Percentiles rank a stretch among this genome's conserved stretches.
phyloP scores from a whole-genome alignment of 768 basidiomycete species.

The Amanita phalloides region DNA sequence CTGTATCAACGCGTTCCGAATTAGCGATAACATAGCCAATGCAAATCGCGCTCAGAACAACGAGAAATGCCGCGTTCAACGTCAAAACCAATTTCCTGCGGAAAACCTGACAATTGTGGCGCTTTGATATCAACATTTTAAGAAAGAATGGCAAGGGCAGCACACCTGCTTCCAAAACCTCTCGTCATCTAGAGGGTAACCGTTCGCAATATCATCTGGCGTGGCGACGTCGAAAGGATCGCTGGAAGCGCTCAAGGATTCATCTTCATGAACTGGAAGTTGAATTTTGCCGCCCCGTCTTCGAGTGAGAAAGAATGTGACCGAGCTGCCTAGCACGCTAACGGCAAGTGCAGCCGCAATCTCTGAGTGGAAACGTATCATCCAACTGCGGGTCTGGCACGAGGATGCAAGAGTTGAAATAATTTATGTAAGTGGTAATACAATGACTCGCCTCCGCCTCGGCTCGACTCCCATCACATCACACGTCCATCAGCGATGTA shows the following conservation, averaged over 20 bases:
- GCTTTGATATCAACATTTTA: background rate
- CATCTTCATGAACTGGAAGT: constrained; percentile 29
- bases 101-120: constrained; percentile 33
- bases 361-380: constrained; percentile 53
- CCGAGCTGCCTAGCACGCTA: constrained; percentile 32
- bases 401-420: too few species aligned
- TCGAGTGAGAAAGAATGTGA: constrained; percentile 28
- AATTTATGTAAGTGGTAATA: too few species aligned
- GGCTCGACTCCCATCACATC: too few species aligned
- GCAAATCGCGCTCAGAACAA: constrained; percentile 39
- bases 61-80: constrained; percentile 26
- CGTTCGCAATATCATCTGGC: constrained; percentile 61
- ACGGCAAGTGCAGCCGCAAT: constrained; percentile 37
- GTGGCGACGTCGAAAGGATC: constrained; percentile 67
- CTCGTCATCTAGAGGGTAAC: constrained; percentile 50
- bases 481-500: too few species aligned
- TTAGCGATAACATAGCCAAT: constrained; percentile 43
- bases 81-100: constrained; percentile 44
- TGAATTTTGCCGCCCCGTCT: constrained; percentile 40
- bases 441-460: too few species aligned
- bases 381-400: constrained; percentile 13
- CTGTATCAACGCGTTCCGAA: constrained; percentile 19
- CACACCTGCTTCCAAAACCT: constrained; percentile 50
- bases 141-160: background rate
- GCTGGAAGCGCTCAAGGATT: constrained; percentile 48